These are phyloP conservation scores for Oidiodendron maius DNA, from an alignment of 495 filamentous ascomycete genomes.

Conservation along the genomic window DNA sequence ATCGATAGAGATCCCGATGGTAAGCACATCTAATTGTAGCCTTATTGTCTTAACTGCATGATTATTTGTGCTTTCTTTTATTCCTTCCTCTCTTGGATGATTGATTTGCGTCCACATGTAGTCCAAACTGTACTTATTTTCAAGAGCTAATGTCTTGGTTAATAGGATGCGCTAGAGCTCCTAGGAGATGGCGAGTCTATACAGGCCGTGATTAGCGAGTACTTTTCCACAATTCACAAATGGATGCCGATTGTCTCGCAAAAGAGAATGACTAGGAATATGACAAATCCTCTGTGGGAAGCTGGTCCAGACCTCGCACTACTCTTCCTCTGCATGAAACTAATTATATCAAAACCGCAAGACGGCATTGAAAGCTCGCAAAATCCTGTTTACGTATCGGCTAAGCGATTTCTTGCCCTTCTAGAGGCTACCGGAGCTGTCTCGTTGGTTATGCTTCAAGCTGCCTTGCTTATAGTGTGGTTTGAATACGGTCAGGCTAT, in stretches of 20 bases:
- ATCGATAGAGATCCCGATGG: slow-evolving; percentile 22
- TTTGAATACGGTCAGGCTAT: slow-evolving; percentile 44
- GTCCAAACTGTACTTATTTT: not conserved
- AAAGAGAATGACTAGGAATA: slow-evolving; percentile 33
- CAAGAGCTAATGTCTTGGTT: not conserved
- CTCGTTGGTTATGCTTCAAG: slow-evolving; percentile 37
- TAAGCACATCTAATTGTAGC: slow-evolving; percentile 2
- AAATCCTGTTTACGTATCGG: slow-evolving; percentile 33
- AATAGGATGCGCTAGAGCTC: slow-evolving; percentile 27
- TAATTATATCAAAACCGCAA: slow-evolving; percentile 26
- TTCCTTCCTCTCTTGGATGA: too few species aligned
- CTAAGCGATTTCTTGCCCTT: slow-evolving; percentile 33
- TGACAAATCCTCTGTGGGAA: slow-evolving; percentile 32
- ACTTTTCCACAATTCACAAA: slow-evolving; percentile 30
- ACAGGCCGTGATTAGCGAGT: slow-evolving; percentile 25
- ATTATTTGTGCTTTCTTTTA: not conserved
- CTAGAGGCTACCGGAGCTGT: slow-evolving; percentile 33
- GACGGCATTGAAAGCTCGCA: slow-evolving; percentile 22
- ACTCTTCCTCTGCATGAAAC: slow-evolving; percentile 45
- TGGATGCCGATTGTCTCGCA: slow-evolving; percentile 49
- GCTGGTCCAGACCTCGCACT: slow-evolving; percentile 40
- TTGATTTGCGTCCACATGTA: too few species aligned
- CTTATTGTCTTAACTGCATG: too few species aligned
- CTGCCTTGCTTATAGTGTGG: slow-evolving; percentile 34
- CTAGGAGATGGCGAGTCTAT: slow-evolving; percentile 25